These are phyloP conservation scores for Penicillium antarcticum DNA, from an alignment of 495 filamentous ascomycete species.

Conservation along the genomic window DNA sequence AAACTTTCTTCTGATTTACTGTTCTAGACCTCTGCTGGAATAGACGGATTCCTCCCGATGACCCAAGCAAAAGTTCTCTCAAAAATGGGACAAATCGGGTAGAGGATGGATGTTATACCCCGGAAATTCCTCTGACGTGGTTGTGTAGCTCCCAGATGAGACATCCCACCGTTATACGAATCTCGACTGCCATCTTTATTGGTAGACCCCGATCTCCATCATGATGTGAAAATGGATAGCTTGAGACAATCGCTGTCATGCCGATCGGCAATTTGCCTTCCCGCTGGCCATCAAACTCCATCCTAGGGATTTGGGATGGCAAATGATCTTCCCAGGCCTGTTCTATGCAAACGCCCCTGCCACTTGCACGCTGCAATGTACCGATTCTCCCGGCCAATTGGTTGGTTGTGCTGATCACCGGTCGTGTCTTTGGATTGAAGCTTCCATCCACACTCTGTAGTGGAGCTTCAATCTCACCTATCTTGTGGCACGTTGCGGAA, in stretches of 20 bases:
- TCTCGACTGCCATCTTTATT: too few species aligned
- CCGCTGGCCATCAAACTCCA: constrained; percentile 7
- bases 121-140: not conserved
- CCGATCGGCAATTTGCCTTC: constrained; percentile 9
- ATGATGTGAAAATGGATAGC: not conserved
- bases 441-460: too few species aligned
- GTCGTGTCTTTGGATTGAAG: too few species aligned
- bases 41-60: not conserved
- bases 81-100: not conserved
- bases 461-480: not conserved
- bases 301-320: constrained; percentile 8
- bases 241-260: not conserved
- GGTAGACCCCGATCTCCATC: not conserved
- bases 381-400: not conserved
- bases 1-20: not conserved
- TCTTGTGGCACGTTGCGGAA: too few species aligned
- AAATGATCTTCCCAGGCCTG: constrained; percentile 3
- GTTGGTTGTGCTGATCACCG: not conserved
- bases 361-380: not conserved
- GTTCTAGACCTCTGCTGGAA: not conserved
- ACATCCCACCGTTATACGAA: not conserved
- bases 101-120: not conserved
- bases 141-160: not conserved
- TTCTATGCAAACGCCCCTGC: not conserved
- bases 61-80: not conserved